phyloP scores from a whole-genome alignment of 805 yeast genomes.

The Danielia reshetovae region DNA sequence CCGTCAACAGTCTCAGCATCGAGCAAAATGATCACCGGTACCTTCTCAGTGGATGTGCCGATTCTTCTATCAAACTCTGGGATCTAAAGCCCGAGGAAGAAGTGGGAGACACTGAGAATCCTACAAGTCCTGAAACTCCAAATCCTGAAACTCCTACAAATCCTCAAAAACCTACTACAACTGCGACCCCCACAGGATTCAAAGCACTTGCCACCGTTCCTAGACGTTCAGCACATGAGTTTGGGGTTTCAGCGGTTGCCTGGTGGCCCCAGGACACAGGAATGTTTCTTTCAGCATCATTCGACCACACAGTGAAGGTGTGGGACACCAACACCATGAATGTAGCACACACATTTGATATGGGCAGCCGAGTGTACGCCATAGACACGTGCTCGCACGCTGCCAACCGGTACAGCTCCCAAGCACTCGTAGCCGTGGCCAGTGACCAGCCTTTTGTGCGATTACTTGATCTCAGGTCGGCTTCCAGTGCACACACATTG shows the following conservation, averaged over 20 bases:
- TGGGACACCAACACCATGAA: slow-evolving; percentile 74
- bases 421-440: slow-evolving; percentile 64
- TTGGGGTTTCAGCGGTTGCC: slow-evolving; percentile 65
- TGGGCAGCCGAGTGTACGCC: slow-evolving; percentile 60
- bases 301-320: slow-evolving; percentile 68
- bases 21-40: slow-evolving; percentile 45
- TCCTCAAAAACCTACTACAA: not conserved
- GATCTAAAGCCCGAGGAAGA: slow-evolving; percentile 34
- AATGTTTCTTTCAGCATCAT: slow-evolving; percentile 77
- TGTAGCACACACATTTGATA: slow-evolving; percentile 63
- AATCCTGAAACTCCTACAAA: not conserved
- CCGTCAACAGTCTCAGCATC: slow-evolving; percentile 55
- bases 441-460: slow-evolving; percentile 66
- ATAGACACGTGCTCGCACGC: slow-evolving; percentile 48
- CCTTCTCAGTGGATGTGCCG: slow-evolving; percentile 70
- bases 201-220: slow-evolving; percentile 33
- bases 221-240: slow-evolving; percentile 48
- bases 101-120: slow-evolving; percentile 3
- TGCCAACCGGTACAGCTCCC: slow-evolving; percentile 17
- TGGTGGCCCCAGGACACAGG: slow-evolving; percentile 95
- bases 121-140: not conserved
- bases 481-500: slow-evolving; percentile 69
- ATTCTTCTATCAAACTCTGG: slow-evolving; percentile 67
- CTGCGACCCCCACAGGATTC: not conserved
- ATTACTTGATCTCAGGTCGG: slow-evolving; percentile 67